Percentiles rank a stretch among this genome's conserved stretches.
Evolutionary conservation across 805 yeast species (phyloP).

Genomic region (Yarrowia sp.): DNA sequence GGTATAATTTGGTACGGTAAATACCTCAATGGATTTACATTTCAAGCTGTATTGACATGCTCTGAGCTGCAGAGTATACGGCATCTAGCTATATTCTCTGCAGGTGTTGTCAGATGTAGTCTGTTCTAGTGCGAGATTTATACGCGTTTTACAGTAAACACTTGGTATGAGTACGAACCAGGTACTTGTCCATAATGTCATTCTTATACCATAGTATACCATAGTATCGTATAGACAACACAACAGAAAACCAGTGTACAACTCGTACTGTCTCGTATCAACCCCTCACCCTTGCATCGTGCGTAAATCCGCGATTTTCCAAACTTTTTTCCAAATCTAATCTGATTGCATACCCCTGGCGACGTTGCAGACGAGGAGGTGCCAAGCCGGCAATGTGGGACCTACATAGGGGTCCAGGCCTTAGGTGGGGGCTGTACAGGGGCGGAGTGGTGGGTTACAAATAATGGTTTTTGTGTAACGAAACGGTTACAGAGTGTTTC

Average conservation of each 20-base stretch:
- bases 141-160: no score
- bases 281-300: neutral
- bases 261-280: no score
- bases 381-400: neutral
- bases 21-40: neutral
- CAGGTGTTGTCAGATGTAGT: no score
- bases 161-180: no score
- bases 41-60: neutral
- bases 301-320: constrained; percentile 2
- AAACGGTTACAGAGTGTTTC: no score
- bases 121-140: no score
- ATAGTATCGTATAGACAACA: no score
- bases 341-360: constrained; percentile 12
- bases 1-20: no score
- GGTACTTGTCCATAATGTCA: no score
- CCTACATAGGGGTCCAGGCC: neutral
- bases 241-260: no score
- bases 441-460: neutral
- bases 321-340: neutral
- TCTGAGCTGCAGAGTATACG: neutral
- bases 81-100: neutral
- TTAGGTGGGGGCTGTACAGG: neutral
- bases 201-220: no score
- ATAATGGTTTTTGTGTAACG: no score
- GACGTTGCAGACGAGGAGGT: constrained; percentile 6